phyloP scores from a whole-genome alignment of 108 stramenopile genomes.

The Seminavis robusta region DNA sequence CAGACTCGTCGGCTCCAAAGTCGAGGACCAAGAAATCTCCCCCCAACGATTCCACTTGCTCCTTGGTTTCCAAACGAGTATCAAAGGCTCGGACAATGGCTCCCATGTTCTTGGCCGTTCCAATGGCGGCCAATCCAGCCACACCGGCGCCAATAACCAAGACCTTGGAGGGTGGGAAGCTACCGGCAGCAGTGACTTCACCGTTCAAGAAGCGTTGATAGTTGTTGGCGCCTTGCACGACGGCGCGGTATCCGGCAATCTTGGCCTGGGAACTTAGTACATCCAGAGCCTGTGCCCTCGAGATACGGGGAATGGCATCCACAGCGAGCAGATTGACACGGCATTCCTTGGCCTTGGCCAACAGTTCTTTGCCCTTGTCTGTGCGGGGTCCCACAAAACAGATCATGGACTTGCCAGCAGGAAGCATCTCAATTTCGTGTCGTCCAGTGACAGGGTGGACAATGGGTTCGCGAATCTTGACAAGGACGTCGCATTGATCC shows the following conservation, averaged over 20 bases:
- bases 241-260: slow-evolving; percentile 89
- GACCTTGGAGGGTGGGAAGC: slow-evolving; percentile 77
- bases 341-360: slow-evolving; percentile 43
- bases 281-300: slow-evolving; percentile 79
- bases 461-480: slow-evolving; percentile 69
- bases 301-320: slow-evolving; percentile 73
- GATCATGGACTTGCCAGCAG: slow-evolving; percentile 62
- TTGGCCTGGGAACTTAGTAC: slow-evolving; percentile 85
- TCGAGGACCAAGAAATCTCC: slow-evolving; percentile 74
- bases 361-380: slow-evolving; percentile 44
- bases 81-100: slow-evolving; percentile 88
- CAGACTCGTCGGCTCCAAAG: slow-evolving; percentile 62
- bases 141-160: slow-evolving; percentile 90
- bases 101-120: slow-evolving; percentile 84
- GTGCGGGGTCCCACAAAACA: slow-evolving; percentile 57
- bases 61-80: slow-evolving; percentile 79
- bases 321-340: slow-evolving; percentile 52
- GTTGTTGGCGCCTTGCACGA: slow-evolving; percentile 76
- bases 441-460: slow-evolving; percentile 43
- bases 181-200: slow-evolving; percentile 88
- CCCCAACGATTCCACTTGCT: slow-evolving; percentile 88
- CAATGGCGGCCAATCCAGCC: slow-evolving; percentile 86
- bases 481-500: slow-evolving; percentile 34
- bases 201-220: slow-evolving; percentile 84
- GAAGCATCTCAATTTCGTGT: slow-evolving; percentile 60